These are phyloP conservation scores for Pholiota adiposa DNA, from an alignment of 1,284 basidiomycete genomes.

Conservation along the genomic window DNA sequence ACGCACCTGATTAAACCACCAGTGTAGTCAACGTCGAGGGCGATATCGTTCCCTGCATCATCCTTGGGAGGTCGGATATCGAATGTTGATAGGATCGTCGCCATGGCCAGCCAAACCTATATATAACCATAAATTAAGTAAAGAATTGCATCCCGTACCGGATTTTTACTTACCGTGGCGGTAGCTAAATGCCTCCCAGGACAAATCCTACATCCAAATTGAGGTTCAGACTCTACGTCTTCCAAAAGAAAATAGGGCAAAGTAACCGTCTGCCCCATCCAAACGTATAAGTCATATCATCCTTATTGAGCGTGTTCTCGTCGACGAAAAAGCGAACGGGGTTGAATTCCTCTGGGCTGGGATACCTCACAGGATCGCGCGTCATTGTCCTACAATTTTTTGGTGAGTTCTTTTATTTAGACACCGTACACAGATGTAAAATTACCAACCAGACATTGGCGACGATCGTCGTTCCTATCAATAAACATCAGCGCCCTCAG, in stretches of 20 bases:
- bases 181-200: neutral
- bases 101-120: neutral
- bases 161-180: neutral
- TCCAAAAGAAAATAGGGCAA: no score
- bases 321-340: conserved; percentile 52
- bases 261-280: conserved; percentile 47
- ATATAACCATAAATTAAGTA: neutral
- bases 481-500: neutral
- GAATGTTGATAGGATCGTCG: neutral
- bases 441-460: conserved; percentile 52
- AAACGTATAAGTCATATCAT: conserved; percentile 47
- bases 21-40: neutral
- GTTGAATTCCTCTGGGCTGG: conserved; percentile 49
- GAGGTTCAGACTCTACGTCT: neutral
- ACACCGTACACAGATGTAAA: neutral
- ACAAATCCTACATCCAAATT: neutral
- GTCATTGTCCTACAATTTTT: conserved; percentile 44
- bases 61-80: neutral
- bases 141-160: neutral
- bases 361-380: conserved; percentile 49
- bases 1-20: neutral
- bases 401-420: neutral
- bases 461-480: conserved; percentile 30
- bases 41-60: neutral
- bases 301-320: conserved; percentile 34